Evolutionary conservation across 2,329 filamentous ascomycete species (phyloP), one percentile per base, ranked within the genome.

Genomic region (Talaromyces piceae): DNA sequence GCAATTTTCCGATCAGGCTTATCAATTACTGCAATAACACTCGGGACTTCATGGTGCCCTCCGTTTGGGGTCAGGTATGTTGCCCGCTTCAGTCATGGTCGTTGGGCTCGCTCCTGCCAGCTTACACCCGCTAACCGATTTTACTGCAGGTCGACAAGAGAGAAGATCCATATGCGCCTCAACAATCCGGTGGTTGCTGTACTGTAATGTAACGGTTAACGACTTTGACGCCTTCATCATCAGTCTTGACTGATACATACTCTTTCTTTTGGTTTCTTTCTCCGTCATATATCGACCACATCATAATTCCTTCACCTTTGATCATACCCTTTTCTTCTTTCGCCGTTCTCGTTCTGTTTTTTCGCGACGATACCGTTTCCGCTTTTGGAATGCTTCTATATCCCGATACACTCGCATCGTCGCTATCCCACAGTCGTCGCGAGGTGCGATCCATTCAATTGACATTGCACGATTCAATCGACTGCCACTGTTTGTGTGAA

Each of bases 21-120:
- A 97, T 97, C 70, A 88, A 89, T 62, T 97, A 97, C 77, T 97
- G 91, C 74, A 95, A 95, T 73, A 91, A 88, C 73, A 96, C 93
- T 62, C 87, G 91, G 72, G 93, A 98, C 71, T 97, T 95, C 77
- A 97, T 98, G 93, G 91, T 97, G 52, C 91, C 91, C 47, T 95
- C 90, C 49, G 88, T 94, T 71, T 98, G 93, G 93, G 91, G 91
- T 61, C 82, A 85, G 55, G 81, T 84, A 75, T 63, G 65, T 59
- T 56, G 23, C 4, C 18, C 23, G 23, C 9, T 25, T 13, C n/a
- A 5, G n/a, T n/a, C n/a, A n/a, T n/a, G n/a, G n/a, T n/a, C n/a
- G n/a, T n/a, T n/a, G n/a, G n/a, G n/a, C n/a, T n/a, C n/a, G 13
- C 8, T 20, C 27, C 28, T n/a, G 12, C 12, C 20, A 23, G 4